Percentiles rank a stretch among this genome's conserved stretches.
These are phyloP conservation scores for Lodderomyces theae DNA, from an alignment of 1,139 yeast species.

Conservation along the genomic window DNA sequence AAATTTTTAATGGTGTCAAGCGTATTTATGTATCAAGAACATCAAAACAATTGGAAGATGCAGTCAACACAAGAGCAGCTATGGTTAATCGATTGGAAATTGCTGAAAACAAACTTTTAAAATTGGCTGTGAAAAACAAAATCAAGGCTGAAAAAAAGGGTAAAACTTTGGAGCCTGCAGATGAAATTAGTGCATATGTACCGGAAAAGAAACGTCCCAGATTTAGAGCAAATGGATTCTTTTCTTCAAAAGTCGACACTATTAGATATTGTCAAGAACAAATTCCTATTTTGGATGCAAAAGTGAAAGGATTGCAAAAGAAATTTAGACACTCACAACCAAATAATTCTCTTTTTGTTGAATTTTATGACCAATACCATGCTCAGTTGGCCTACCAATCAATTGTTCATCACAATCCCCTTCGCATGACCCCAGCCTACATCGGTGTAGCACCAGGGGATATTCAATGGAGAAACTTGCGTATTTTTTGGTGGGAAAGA, in stretches of 20 bases:
- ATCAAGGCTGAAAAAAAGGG: slow-evolving; percentile 65
- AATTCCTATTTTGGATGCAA: slow-evolving; percentile 52
- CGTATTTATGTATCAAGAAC: slow-evolving; percentile 75
- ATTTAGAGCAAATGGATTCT: slow-evolving; percentile 53
- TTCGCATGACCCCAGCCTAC: slow-evolving; percentile 46
- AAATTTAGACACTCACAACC: slow-evolving; percentile 43
- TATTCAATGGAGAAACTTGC: slow-evolving; percentile 65
- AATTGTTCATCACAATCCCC: slow-evolving; percentile 51
- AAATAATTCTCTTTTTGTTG: slow-evolving; percentile 61
- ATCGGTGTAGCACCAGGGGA: slow-evolving; percentile 64
- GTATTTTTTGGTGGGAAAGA: slow-evolving; percentile 84
- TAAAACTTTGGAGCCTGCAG: slow-evolving; percentile 42
- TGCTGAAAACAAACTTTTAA: slow-evolving; percentile 62
- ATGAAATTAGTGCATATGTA: slow-evolving; percentile 61
- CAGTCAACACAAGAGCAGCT: slow-evolving; percentile 59
- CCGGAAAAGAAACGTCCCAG: slow-evolving; percentile 77
- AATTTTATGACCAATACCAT: slow-evolving; percentile 65
- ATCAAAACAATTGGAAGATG: slow-evolving; percentile 53
- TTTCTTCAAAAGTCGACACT: slow-evolving; percentile 58
- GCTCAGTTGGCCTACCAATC: slow-evolving; percentile 73
- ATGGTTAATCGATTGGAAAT: slow-evolving; percentile 65
- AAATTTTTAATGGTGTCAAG: slow-evolving; percentile 67
- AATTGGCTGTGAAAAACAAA: slow-evolving; percentile 58
- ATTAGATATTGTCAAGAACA: slow-evolving; percentile 56
- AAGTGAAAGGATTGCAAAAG: slow-evolving; percentile 52